phyloP scores from a whole-genome alignment of 257 asterid species.

The Ligustrum vulgare region DNA sequence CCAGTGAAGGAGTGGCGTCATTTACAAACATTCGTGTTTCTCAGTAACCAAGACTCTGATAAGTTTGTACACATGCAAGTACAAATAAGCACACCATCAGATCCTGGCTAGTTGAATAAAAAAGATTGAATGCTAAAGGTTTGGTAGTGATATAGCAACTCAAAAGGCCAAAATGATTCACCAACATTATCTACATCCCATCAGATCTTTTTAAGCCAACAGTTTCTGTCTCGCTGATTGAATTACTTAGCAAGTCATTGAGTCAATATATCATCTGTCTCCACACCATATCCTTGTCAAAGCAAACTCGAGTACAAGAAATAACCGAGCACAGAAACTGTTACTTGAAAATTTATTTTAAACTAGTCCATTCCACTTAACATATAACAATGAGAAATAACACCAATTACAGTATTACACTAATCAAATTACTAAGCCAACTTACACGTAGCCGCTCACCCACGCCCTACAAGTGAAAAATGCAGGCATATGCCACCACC shows the following conservation, averaged over 20 bases:
- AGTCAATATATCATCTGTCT: neutral
- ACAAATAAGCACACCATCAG: neutral
- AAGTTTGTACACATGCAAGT: neutral
- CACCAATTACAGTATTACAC: neutral
- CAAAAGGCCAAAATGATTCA: neutral
- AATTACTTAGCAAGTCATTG: neutral
- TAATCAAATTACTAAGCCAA: neutral
- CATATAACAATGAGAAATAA: neutral
- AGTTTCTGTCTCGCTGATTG: neutral
- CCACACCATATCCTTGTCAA: neutral
- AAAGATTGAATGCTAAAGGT: neutral
- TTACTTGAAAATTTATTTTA: neutral
- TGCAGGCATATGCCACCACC: neutral
- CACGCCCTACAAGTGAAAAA: too few relatives aligned
- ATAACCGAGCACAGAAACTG: neutral
- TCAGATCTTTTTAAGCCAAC: neutral
- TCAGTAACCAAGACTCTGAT: neutral
- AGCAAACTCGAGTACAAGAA: neutral
- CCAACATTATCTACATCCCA: neutral
- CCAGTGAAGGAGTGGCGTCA: too few relatives aligned
- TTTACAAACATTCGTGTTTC: neutral
- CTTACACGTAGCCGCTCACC: neutral
- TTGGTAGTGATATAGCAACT: neutral
- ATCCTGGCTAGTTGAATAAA: neutral
- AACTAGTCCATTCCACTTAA: neutral